Conservation (phyloP, 805 yeast genomes). For the Sugiyamaella boreocaroliniensis region DNA sequence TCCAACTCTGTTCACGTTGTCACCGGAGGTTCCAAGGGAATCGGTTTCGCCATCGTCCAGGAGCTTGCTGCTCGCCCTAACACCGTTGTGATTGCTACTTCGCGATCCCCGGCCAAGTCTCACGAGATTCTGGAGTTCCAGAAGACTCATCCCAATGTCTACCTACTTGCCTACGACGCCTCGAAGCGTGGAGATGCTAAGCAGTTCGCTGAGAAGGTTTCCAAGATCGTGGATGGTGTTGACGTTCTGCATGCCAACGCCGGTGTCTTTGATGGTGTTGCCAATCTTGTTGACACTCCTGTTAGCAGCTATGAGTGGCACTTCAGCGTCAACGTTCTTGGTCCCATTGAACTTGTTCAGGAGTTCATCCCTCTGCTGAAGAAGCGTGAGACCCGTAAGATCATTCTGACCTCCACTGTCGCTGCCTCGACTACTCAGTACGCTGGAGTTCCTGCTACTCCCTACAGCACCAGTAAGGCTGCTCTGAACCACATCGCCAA, state of each 20-base stretch:
- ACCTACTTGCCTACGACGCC: slow-evolving; percentile 23
- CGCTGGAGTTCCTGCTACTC: slow-evolving; percentile 18
- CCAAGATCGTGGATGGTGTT: slow-evolving; percentile 18
- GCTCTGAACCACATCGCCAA: slow-evolving; percentile 32
- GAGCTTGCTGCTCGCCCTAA: slow-evolving; percentile 20
- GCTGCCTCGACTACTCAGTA: slow-evolving; percentile 25
- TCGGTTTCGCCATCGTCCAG: slow-evolving; percentile 32
- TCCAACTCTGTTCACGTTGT: slow-evolving; percentile 28
- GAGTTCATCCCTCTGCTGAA: slow-evolving; percentile 23
- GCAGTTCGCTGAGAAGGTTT: slow-evolving; percentile 12
- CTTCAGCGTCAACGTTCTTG: slow-evolving; percentile 23
- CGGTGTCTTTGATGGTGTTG: slow-evolving; percentile 18
- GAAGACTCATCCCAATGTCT: slow-evolving; percentile 16
- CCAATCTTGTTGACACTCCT: slow-evolving; percentile 1
- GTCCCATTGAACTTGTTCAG: slow-evolving; percentile 22
- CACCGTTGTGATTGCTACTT: slow-evolving; percentile 24
- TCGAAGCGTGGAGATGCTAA: slow-evolving; percentile 18
- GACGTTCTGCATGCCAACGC: slow-evolving; percentile 29
- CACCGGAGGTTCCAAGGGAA: slow-evolving; percentile 33
- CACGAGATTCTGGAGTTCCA: slow-evolving; percentile 11
- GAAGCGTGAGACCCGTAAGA: slow-evolving; percentile 21
- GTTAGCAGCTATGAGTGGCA: slow-evolving; percentile 13
- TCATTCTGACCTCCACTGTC: slow-evolving; percentile 27
- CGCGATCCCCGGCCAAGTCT: slow-evolving; percentile 13
- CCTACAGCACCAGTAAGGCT: slow-evolving; percentile 36